phyloP scores from a whole-genome alignment of 2,329 filamentous ascomycete genomes.

The Cordyceps militaris region DNA sequence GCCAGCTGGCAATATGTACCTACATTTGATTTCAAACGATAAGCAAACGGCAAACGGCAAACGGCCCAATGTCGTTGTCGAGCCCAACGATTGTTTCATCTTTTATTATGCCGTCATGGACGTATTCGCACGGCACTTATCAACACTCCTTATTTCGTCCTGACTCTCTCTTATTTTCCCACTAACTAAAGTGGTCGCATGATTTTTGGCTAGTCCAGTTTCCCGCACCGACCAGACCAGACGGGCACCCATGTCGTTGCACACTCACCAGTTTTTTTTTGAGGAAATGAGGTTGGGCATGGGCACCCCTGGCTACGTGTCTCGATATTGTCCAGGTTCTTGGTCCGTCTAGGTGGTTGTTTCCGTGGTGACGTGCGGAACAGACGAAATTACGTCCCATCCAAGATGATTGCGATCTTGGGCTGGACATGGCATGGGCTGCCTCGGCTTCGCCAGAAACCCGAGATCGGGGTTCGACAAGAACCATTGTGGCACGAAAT shows the following conservation, averaged over 20 bases:
- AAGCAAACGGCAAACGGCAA: not conserved
- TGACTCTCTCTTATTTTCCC: not conserved
- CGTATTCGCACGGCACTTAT: not conserved
- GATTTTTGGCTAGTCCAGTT: not conserved
- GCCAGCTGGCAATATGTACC: not conserved
- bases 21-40: not conserved
- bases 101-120: not conserved
- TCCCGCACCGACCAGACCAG: constrained; percentile 1
- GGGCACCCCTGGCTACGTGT: not conserved
- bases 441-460: too few species aligned
- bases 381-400: not conserved
- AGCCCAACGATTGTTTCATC: not conserved
- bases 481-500: not conserved
- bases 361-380: constrained; percentile 2
- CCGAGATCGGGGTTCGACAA: constrained; percentile 3
- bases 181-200: constrained; percentile 9
- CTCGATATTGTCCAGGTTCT: not conserved
- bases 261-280: constrained; percentile 2
- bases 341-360: not conserved
- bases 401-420: too few species aligned
- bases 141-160: not conserved
- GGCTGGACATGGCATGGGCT: too few species aligned
- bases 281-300: not conserved
- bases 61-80: too few species aligned
- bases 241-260: not conserved